These are phyloP conservation scores for Knoxdaviesia capensis DNA, from an alignment of 2,329 filamentous ascomycete species.

Conservation along the genomic window DNA sequence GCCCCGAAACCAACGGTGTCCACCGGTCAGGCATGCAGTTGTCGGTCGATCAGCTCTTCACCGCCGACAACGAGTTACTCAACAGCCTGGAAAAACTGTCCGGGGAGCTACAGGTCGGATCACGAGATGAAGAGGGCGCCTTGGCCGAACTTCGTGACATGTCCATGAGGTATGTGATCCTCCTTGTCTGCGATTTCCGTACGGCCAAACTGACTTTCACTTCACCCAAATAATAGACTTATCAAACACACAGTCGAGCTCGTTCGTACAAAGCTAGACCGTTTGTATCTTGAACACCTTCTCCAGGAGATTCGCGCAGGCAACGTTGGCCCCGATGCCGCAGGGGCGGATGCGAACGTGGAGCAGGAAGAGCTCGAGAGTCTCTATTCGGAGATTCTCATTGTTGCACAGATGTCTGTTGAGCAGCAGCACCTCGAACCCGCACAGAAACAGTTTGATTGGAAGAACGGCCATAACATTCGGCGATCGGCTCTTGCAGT, in stretches of 20 bases:
- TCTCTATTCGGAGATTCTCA: slow-evolving; percentile 46
- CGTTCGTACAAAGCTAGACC: slow-evolving; percentile 31
- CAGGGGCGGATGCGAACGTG: slow-evolving; percentile 21
- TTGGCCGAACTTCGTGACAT: slow-evolving; percentile 37
- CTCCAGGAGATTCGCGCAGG: slow-evolving; percentile 7
- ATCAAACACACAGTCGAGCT: slow-evolving; percentile 37
- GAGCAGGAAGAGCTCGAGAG: slow-evolving; percentile 48
- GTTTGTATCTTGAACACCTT: slow-evolving; percentile 30
- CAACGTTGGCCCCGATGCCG: slow-evolving; percentile 8
- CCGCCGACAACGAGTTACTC: slow-evolving; percentile 44
- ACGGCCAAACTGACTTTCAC: not conserved
- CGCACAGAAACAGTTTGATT: slow-evolving; percentile 24
- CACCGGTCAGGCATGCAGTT: slow-evolving; percentile 15
- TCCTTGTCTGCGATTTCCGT: not conserved
- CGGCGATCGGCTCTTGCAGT: slow-evolving; percentile 24
- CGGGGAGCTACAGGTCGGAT: slow-evolving; percentile 33
- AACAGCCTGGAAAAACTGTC: slow-evolving; percentile 46
- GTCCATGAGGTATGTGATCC: slow-evolving; percentile 24
- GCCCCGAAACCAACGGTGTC: too few species aligned
- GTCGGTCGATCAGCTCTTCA: slow-evolving; percentile 27
- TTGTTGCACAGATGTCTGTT: slow-evolving; percentile 50
- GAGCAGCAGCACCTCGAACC: slow-evolving; percentile 48
- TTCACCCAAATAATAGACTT: slow-evolving; percentile 14
- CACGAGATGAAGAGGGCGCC: slow-evolving; percentile 28
- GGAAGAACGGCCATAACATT: slow-evolving; percentile 21